These are phyloP conservation scores for Blastocystis hominis DNA, from an alignment of 352 stramenopile genomes.

Conservation along the genomic window DNA sequence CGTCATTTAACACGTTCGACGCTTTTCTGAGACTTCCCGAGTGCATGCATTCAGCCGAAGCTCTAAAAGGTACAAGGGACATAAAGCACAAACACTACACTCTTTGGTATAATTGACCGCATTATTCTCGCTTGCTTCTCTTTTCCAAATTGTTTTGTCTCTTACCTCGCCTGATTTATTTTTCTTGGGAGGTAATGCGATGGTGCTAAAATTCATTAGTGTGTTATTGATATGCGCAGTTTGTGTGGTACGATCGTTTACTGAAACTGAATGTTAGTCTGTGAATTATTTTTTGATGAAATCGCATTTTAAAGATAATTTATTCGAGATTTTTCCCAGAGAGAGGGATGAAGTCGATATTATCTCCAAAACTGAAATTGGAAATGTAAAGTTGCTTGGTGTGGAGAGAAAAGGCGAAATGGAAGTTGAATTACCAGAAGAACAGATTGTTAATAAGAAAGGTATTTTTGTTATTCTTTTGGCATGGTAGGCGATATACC, in stretches of 20 bases:
- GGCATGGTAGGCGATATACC: too few relatives aligned
- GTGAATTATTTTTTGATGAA: too few relatives aligned
- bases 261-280: too few relatives aligned
- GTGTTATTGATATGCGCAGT: not conserved
- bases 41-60: not conserved
- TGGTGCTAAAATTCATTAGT: not conserved
- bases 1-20: not conserved
- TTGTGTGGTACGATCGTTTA: not conserved
- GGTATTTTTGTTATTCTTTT: too few relatives aligned
- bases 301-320: too few relatives aligned
- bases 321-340: not conserved
- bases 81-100: not conserved
- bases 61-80: not conserved
- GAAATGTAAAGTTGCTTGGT: not conserved
- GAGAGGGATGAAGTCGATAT: not conserved
- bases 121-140: not conserved
- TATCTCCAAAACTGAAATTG: too few relatives aligned
- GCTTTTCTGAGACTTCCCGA: not conserved
- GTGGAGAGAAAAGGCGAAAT: too few relatives aligned
- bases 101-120: not conserved
- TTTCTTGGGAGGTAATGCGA: not conserved
- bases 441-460: too few relatives aligned
- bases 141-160: not conserved
- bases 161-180: not conserved
- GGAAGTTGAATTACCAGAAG: too few relatives aligned